Evolutionary conservation across 2,329 filamentous ascomycete genomes (phyloP).

Genomic region (Pseudohalonectria lignicola): DNA sequence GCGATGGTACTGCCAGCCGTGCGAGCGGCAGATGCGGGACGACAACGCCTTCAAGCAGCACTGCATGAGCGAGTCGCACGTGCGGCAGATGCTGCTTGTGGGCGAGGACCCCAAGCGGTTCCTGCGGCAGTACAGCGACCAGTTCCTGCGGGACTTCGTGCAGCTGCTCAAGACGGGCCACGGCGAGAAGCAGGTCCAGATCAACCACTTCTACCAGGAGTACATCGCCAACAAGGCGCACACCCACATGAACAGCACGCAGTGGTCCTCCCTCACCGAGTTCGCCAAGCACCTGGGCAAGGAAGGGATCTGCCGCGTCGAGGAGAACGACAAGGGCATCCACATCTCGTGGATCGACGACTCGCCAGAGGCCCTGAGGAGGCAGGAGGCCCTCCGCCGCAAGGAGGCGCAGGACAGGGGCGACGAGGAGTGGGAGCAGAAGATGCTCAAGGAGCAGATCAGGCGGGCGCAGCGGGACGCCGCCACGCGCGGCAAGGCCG

Average conservation of each 20-base stretch:
- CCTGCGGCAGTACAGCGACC: slow-evolving; percentile 69
- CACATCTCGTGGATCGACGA: slow-evolving; percentile 89
- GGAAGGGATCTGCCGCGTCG: slow-evolving; percentile 80
- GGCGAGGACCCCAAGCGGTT: slow-evolving; percentile 78
- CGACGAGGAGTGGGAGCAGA: slow-evolving; percentile 82
- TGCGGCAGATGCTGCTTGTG: slow-evolving; percentile 79
- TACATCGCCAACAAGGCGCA: slow-evolving; percentile 85
- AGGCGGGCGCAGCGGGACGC: slow-evolving; percentile 57
- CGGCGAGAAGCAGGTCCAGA: slow-evolving; percentile 78
- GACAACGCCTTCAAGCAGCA: slow-evolving; percentile 92
- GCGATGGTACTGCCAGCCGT: slow-evolving; percentile 84
- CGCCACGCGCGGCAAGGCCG: slow-evolving; percentile 21
- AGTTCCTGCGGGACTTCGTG: slow-evolving; percentile 74
- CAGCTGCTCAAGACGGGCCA: slow-evolving; percentile 70
- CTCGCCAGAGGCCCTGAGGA: slow-evolving; percentile 69
- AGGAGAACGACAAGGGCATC: slow-evolving; percentile 78
- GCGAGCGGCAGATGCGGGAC: slow-evolving; percentile 62
- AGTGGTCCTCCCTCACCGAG: slow-evolving; percentile 79
- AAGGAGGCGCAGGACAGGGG: slow-evolving; percentile 83
- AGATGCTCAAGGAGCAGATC: slow-evolving; percentile 75
- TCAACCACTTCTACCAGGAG: slow-evolving; percentile 92
- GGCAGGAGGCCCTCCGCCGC: slow-evolving; percentile 69
- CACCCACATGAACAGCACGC: slow-evolving; percentile 87
- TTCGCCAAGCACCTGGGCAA: slow-evolving; percentile 79
- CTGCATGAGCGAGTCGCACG: slow-evolving; percentile 72